These are phyloP conservation scores for Coemansia reversa DNA, from an alignment of 192 early-diverging fungal species.

Conservation along the genomic window DNA sequence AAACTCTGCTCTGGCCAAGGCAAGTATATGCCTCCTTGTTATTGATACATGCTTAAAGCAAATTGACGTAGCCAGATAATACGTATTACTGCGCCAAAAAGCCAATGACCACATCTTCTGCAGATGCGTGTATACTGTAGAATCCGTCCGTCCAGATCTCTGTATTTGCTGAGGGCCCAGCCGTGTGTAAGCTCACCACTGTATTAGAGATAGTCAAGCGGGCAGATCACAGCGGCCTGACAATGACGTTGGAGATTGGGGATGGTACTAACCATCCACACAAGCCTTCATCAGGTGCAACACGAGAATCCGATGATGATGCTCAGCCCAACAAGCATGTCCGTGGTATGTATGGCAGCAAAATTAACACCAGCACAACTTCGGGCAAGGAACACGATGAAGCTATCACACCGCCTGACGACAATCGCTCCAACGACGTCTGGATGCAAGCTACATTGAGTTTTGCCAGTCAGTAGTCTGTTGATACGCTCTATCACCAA, in stretches of 20 bases:
- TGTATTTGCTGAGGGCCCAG: slow-evolving; percentile 40
- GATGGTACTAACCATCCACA: slow-evolving; percentile 7
- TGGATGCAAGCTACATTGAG: slow-evolving; percentile 32
- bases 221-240: slow-evolving; percentile 3
- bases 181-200: slow-evolving; percentile 38
- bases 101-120: neutral
- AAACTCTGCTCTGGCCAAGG: slow-evolving; percentile 9
- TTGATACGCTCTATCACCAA: neutral
- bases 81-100: too few species aligned
- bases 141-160: slow-evolving; percentile 1
- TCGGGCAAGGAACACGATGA: neutral
- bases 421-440: neutral
- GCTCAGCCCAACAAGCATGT: slow-evolving; percentile 1
- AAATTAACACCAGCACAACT: neutral
- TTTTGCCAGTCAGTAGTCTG: neutral
- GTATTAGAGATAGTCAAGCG: slow-evolving; percentile 47
- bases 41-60: neutral
- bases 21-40: neutral
- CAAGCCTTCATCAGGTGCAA: neutral
- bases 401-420: neutral
- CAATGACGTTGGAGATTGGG: slow-evolving; percentile 15
- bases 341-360: slow-evolving; percentile 15
- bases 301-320: neutral
- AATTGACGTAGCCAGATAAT: neutral
- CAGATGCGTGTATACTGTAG: slow-evolving; percentile 5